Evolutionary conservation across 169 alveolate genomes (phyloP), one percentile per base, ranked within the genome.

Genomic region (Plasmodium falciparum): DNA sequence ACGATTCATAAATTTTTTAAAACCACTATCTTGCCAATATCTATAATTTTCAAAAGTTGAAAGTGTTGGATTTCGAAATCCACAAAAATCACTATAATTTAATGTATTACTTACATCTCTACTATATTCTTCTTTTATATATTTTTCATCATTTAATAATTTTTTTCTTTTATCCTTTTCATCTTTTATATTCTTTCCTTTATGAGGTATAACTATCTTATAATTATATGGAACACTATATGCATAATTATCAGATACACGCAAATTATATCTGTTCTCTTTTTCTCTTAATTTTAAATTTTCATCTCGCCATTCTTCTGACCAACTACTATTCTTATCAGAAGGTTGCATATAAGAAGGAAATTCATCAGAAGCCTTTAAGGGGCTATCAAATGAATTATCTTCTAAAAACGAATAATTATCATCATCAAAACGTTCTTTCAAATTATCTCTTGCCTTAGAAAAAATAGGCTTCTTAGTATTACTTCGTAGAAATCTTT

Each of bases 1-100:
- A 12, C 98, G 93, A 17, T 95, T 95, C 17, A 93, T 39, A 45
- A 96, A 80, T 39, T 96, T 85, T 88, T 95, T 96, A 49, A 96
- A 91, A 13, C 98, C 98, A 7, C 90, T 88, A 80, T 96, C 98
- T 92, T 93, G 90, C 97, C 97, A 94, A 74, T 95, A 95, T 67
- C 95, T 91, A 47, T 83, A 89, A 74, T 96, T 95, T 69, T 94
- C 95, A 54, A 95, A 71, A 9, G 98, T 96, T 15, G 89, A 92
- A 69, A 96, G 78, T 11, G 97, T 95, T 2, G 97, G 97, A 89
- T 95, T 94, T 11, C 97, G 20, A 70, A 93, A 89, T 39, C 95
- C 95, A 56, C 88, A 73, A 70, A 33, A 94, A 63, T 94, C 97
- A 24, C 95, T 85, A 69, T 94, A 94, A 43, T 89, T 90, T 24